Evolutionary conservation across 2,329 filamentous ascomycete species (phyloP), one percentile per base, ranked within the genome.

Genomic region (Escovopsis sp.): DNA sequence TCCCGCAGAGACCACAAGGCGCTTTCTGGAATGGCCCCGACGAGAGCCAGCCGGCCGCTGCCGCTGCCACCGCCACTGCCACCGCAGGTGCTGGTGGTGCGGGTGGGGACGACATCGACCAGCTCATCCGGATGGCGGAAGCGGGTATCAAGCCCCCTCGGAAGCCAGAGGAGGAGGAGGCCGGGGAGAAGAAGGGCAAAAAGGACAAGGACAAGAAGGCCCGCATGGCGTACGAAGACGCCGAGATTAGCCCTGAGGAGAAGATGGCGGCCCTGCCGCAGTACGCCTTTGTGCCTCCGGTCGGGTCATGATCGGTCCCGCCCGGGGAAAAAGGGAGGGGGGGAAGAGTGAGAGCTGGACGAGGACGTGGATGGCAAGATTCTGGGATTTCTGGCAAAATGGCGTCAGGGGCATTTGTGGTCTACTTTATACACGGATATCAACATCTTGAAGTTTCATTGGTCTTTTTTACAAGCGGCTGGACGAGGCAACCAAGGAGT

Each of bases 181-280:
- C 58, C 1, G 66, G 62, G 39, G 79, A 82, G 57, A 82, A 79
- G 65, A 76, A 76, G 54, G 61, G 62, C 41, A 81, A 81, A 70
- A 81, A 81, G 59, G 70, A 76, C 46, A 81, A 79, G 60, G 73
- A 76, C 50, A 74, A 78, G 56, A 80, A 78, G 55, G 68, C 69
- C 43, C 73, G 75, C 57, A 79, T 94, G 73, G 70, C 94, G 27
- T 94, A 91, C 64, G 79, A 79, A 47, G 84, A 93, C 56, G 77
- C 81, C 40, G 79, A 82, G 44, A 66, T 79, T 54, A 91, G 84
- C 53, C 84, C 86, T 2, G 88, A 95, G 65, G 88, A 94, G 70
- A 85, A 80, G 63, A 87, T 94, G 84, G 81, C 85, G 25, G 64
- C 67, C 56, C 66, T 91, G 65, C 70, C 82, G 46, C 79, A 77